These are phyloP conservation scores for Sporothrix inflata DNA, from an alignment of 2,329 filamentous ascomycete genomes.

Conservation along the genomic window DNA sequence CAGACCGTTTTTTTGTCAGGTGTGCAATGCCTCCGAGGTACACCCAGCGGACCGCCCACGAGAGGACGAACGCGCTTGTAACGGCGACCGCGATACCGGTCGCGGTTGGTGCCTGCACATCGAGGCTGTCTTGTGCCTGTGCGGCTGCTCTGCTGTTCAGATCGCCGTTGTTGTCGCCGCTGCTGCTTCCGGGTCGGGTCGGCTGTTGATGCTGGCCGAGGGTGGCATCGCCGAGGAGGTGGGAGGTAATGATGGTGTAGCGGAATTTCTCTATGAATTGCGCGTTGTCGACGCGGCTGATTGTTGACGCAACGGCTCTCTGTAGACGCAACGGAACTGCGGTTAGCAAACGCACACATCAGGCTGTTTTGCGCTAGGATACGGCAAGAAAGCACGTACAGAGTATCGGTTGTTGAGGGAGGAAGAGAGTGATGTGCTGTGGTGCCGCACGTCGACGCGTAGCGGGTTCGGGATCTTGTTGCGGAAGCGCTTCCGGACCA, in stretches of 20 bases:
- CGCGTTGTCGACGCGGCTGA: slow-evolving; percentile 77
- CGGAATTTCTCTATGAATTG: slow-evolving; percentile 91
- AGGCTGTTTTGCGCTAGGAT: background rate
- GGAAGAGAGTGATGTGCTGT: slow-evolving; percentile 48
- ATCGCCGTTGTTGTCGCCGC: background rate
- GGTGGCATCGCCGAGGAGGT: slow-evolving; percentile 73
- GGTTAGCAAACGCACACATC: background rate
- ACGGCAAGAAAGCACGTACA: slow-evolving; percentile 44
- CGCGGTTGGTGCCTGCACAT: slow-evolving; percentile 38
- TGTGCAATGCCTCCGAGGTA: slow-evolving; percentile 55
- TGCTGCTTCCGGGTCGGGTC: background rate
- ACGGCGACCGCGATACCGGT: slow-evolving; percentile 57
- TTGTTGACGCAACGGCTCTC: slow-evolving; percentile 70
- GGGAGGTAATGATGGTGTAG: slow-evolving; percentile 89
- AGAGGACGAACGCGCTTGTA: slow-evolving; percentile 68
- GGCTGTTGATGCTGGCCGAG: slow-evolving; percentile 45
- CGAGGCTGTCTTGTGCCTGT: slow-evolving; percentile 19
- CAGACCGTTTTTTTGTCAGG: slow-evolving; percentile 60
- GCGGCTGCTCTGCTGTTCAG: background rate
- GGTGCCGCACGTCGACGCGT: slow-evolving; percentile 46
- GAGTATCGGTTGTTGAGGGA: slow-evolving; percentile 56
- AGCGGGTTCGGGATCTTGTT: slow-evolving; percentile 51
- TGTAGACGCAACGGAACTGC: slow-evolving; percentile 40
- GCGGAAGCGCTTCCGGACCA: slow-evolving; percentile 58
- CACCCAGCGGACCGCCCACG: slow-evolving; percentile 74